Percentiles rank a stretch among this genome's conserved stretches.
These are phyloP conservation scores for Aspergillus panamensis DNA, from an alignment of 495 filamentous ascomycete genomes.

Conservation along the genomic window DNA sequence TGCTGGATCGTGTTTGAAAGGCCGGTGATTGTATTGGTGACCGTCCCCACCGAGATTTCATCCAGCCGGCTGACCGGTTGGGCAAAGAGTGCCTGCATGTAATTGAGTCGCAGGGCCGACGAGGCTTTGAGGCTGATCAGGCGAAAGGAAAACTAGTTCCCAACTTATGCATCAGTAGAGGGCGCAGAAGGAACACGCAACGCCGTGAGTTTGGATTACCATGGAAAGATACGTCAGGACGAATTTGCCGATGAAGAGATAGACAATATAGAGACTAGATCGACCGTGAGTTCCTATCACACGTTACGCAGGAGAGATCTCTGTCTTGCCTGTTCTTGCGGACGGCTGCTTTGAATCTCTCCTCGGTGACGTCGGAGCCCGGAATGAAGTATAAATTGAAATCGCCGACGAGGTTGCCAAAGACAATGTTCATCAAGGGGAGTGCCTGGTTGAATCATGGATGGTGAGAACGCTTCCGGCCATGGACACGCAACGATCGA, in stretches of 20 bases:
- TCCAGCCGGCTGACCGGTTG: slow-evolving; percentile 34
- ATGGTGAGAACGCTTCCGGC: not conserved
- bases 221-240: slow-evolving; percentile 32
- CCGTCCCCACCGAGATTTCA: slow-evolving; percentile 30
- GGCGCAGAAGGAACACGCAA: not conserved
- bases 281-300: not conserved
- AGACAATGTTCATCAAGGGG: slow-evolving; percentile 48
- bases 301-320: not conserved
- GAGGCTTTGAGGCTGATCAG: slow-evolving; percentile 42
- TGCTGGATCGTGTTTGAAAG: slow-evolving; percentile 62
- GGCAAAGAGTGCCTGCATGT: slow-evolving; percentile 32
- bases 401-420: slow-evolving; percentile 41
- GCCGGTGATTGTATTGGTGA: slow-evolving; percentile 58
- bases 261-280: slow-evolving; percentile 30
- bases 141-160: slow-evolving; percentile 48
- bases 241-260: slow-evolving; percentile 40
- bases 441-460: slow-evolving; percentile 21
- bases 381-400: slow-evolving; percentile 34
- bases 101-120: slow-evolving; percentile 29
- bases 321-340: slow-evolving; percentile 26
- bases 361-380: slow-evolving; percentile 20
- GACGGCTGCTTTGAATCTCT: slow-evolving; percentile 27
- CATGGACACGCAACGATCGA: no score
- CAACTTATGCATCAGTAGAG: not conserved
- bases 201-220: slow-evolving; percentile 8